Base-by-base conservation (phyloP, 2,329 filamentous ascomycete genomes). In the Hypoxylon sp. region DNA sequence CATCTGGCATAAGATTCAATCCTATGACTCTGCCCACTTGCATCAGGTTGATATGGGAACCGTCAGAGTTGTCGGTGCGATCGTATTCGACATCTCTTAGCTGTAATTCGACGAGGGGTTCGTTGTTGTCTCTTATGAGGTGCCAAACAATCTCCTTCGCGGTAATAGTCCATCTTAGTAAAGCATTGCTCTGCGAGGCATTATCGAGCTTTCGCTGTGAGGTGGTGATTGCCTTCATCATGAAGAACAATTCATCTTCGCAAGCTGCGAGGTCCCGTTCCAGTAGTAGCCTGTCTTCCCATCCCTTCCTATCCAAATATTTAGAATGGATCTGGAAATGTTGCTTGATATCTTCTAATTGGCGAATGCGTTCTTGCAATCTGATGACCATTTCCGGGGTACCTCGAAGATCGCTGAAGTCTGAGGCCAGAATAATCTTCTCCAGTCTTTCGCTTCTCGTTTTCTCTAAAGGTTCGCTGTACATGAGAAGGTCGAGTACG, bases 191-290 rank as follows among this genome's bases (percentile, higher is more conserved):
- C 70, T 94, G 88, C 5, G 90, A 88, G 54, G 89, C 85, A 51
- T 87, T 88, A 67, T 97, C 94, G 70, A 90, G 90, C 78, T 94
- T 96, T 66, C 94, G 87, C 80, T 99, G 96, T 4, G 95, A 97
- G 2, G 94, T 97, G 1, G 96, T 99, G 78, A 99, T 99, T 42
- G 96, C 97, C 76, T 99, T 98, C 96, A 99, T 98, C 84, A 99
- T 92, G 82, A 99, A 99, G 85, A 99, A 99, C 8, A 99, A 82
- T 80, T 99, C 97, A 75, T 99, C 96, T 79, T 98, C 96, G 76
- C 94, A 98, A 19, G 90, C 90, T 9, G 93, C 89, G 55, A 99
- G 84, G 77, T 99, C 96, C 57, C 92, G 91, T 77, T 99, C 96
- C 47, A 99, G 86, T n/a, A 91, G 83, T 66, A 98, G 85, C 35